Percentiles rank a stretch among this genome's conserved stretches.
Evolutionary conservation across 2,329 filamentous ascomycete species (phyloP).

Genomic region (Drechmeria coniospora): DNA sequence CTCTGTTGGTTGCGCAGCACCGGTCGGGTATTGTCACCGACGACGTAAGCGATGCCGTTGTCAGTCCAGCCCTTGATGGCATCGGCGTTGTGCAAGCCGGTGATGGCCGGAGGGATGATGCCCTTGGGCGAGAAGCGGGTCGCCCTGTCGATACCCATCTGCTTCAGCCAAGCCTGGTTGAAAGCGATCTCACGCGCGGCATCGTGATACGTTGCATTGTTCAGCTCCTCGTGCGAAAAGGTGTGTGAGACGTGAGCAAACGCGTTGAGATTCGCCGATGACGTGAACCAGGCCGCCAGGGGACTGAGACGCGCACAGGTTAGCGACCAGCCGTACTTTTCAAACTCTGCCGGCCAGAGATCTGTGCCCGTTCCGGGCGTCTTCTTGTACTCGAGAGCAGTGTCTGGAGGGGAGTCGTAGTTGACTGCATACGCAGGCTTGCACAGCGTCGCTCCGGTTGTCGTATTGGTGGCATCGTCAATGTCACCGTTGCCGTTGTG

Average conservation of each 20-base stretch:
- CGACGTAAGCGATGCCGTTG: constrained; percentile 41
- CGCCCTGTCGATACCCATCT: constrained; percentile 31
- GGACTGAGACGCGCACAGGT: constrained; percentile 33
- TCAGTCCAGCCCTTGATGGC: constrained; percentile 42
- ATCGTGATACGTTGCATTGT: constrained; percentile 45
- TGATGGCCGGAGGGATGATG: constrained; percentile 48
- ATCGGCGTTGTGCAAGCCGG: constrained; percentile 49
- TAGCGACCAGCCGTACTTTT: constrained; percentile 34
- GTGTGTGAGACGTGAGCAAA: constrained; percentile 48
- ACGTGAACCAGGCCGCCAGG: constrained; percentile 38
- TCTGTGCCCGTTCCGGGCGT: constrained; percentile 33
- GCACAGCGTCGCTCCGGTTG: constrained; percentile 26
- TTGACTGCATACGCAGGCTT: constrained; percentile 24
- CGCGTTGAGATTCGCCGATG: constrained; percentile 28
- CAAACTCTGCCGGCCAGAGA: constrained; percentile 32
- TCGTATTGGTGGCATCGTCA: constrained; percentile 31
- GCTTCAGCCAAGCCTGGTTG: constrained; percentile 42
- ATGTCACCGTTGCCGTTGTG: constrained; percentile 35
- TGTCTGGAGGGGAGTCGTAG: constrained; percentile 27
- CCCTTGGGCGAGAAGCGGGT: constrained; percentile 34
- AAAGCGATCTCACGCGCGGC: constrained; percentile 40
- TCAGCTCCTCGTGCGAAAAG: constrained; percentile 41
- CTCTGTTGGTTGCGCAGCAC: constrained; percentile 35
- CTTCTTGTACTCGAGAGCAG: constrained; percentile 27
- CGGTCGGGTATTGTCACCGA: constrained; percentile 48